Percentiles rank a stretch among this genome's conserved stretches.
Conservation (phyloP, 768 basidiomycete genomes). For the Mycena leptocephala region DNA sequence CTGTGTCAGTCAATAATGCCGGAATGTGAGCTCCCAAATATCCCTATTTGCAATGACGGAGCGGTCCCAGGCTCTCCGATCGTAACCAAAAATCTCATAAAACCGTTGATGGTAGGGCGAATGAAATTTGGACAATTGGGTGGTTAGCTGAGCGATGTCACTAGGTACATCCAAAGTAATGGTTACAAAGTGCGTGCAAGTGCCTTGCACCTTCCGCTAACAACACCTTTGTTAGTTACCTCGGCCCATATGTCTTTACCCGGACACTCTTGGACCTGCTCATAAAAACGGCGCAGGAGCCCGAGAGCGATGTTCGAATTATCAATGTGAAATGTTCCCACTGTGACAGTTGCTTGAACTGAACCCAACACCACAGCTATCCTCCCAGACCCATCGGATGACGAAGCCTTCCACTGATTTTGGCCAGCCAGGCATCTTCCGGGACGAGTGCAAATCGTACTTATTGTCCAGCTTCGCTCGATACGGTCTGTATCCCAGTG, state of each 20-base stretch:
- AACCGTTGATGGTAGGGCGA: background rate
- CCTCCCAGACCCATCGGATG: conserved; percentile 46
- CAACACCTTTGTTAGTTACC: conserved; percentile 54
- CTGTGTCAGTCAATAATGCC: background rate
- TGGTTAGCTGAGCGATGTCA: too few relatives aligned
- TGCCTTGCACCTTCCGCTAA: conserved; percentile 2
- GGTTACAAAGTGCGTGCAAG: conserved; percentile 45
- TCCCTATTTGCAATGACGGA: background rate
- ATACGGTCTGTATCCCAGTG: conserved; percentile 39
- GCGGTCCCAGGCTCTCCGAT: background rate
- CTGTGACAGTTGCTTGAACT: background rate
- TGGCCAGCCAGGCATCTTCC: conserved; percentile 44
- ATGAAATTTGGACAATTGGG: background rate
- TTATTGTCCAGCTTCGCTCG: conserved; percentile 35
- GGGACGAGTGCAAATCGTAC: conserved; percentile 46
- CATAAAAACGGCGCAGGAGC: conserved; percentile 61
- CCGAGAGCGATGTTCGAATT: conserved; percentile 72
- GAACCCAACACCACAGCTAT: conserved; percentile 44
- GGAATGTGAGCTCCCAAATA: background rate
- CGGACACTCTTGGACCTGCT: conserved; percentile 69
- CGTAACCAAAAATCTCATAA: background rate
- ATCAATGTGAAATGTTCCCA: conserved; percentile 58
- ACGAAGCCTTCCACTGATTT: conserved; percentile 20
- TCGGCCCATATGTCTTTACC: conserved; percentile 72
- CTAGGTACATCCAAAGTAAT: background rate